Percentiles rank a stretch among this genome's conserved stretches.
These are phyloP conservation scores for Colletotrichum karsti DNA, from an alignment of 2,329 filamentous ascomycete species.

Conservation along the genomic window DNA sequence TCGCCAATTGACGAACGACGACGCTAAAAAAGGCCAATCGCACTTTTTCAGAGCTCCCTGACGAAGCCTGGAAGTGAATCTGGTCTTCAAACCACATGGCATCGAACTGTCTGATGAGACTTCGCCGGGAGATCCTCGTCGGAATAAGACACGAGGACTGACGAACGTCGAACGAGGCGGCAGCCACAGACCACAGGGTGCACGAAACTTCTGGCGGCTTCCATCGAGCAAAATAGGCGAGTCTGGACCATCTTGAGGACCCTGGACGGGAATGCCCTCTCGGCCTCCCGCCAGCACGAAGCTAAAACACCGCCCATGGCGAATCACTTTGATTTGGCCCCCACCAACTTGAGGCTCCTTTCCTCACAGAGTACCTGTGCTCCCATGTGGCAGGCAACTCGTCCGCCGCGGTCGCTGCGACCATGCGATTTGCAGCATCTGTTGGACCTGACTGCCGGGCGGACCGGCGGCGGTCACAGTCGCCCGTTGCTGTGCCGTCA, in stretches of 20 bases:
- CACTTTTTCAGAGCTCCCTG: not conserved
- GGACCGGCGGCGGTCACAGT: not conserved
- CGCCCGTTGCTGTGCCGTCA: not conserved
- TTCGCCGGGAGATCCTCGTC: not conserved
- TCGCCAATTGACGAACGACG: not conserved
- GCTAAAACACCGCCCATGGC: not conserved
- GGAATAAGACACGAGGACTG: not conserved
- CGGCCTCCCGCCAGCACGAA: not conserved
- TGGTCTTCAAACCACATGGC: not conserved
- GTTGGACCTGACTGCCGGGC: not conserved
- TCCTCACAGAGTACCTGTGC: not conserved
- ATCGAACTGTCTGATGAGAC: not conserved
- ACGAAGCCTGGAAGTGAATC: too few relatives aligned
- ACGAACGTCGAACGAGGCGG: not conserved
- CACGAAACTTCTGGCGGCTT: slow-evolving; percentile 14
- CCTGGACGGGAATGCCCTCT: slow-evolving; percentile 8
- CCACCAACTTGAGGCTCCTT: slow-evolving; percentile 15
- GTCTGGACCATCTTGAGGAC: not conserved
- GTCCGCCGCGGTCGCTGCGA: not conserved
- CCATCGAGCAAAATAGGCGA: not conserved
- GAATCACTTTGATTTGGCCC: not conserved
- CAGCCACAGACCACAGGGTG: not conserved
- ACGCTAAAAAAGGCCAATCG: not conserved
- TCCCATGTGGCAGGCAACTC: slow-evolving; percentile 1
- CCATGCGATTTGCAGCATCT: not conserved